Base-by-base conservation (phyloP, 139 green algal species). In the Volvox reticuliferus region DNA sequence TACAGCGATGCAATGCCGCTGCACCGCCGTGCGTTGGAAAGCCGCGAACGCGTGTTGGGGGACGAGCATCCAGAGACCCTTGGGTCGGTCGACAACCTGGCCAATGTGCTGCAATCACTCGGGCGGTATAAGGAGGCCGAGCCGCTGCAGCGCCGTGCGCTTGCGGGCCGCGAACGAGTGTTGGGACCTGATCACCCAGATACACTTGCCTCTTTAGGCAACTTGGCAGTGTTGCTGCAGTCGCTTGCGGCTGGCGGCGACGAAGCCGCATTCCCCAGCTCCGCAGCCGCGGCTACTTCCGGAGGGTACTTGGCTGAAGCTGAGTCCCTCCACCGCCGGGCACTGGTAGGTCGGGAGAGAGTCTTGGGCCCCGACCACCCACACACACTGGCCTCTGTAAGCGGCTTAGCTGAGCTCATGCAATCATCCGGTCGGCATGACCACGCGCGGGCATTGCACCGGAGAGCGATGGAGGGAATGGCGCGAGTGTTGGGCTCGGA, bases 321-420 rank as follows among this genome's bases (percentile, higher is more conserved):
- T 2, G 63, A 87, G 78, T 14, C 22, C 63, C 33, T 87, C 76
- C 84, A 87, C 26, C 87, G 77, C 44, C 87, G 75, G 50, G 75
- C 76, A 3, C 77, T 91, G 50, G 1, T 6, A n/a, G 71, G 71
- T 30, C 71, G 71, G 21, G 71, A 79, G 20, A 13, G n/a, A 18
- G 71, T 91, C 75, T 55, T 91, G 33, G 87, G 87, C 55, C 26
- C 44, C 26, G 87, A 86, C 24, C 87, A 91, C 77, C 87, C 77
- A 0, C 14, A 86, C 77, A 79, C 75, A 0, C 26, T 91, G 32
- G 44, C 50, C 44, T 88, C 82, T n/a, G 61, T 88, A 3, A 88
- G 55, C 35, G 63, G 24, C 35, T 62, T 88, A 17, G 55, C 36
- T 5, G 32, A 61, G 2, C 63, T 75, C 44, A 28, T 88, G 32